Evolutionary conservation across 345 rosid species (phyloP), one percentile per base, ranked within the genome.

Genomic region (Dimocarpus longan): DNA sequence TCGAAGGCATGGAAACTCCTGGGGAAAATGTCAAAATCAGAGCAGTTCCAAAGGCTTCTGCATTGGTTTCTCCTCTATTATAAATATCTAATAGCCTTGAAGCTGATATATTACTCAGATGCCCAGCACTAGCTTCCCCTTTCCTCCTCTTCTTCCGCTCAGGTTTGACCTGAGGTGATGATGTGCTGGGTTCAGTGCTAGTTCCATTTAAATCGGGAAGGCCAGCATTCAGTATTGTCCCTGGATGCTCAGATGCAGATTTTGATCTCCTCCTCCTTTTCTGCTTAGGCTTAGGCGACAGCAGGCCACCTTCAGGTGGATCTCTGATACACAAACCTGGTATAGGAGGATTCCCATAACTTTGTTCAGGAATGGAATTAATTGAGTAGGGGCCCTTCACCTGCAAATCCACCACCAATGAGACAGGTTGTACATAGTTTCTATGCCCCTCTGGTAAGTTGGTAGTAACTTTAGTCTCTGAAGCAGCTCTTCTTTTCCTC

Each of bases 171-270:
- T 73, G 76, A 70, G 89, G 80, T 18, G 66, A 65, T 13, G 66
- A 65, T 5, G 78, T 50, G 72, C 71, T 74, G 10, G 80, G 63
- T 68, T 87, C 89, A 11, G 81, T 52, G 16, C 66, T 76, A 72
- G 80, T 86, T 72, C 97, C 90, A 57, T 89, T 90, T 83, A 92
- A 82, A 81, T 90, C 95, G 1, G 94, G 93, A 82, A 90, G 82
- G n/a, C 80, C 81, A 66, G 78, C 78, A 62, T 73, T 75, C 52
- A 77, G 77, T 37, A 18, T 67, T 37, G 76, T 71, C 66, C 63
- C 76, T 26, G 62, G 54, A 76, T 24, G 75, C 73, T 71, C 87
- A 40, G 82, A 66, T 78, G 80, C 57, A 32, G 77, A 76, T 80
- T 89, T 89, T 70, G 83, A 83, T 86, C 84, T 88, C 79, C 78